Evolutionary conservation across 78 protist genomes (phyloP).

Genomic region (Planoprotostelium fungivorum): DNA sequence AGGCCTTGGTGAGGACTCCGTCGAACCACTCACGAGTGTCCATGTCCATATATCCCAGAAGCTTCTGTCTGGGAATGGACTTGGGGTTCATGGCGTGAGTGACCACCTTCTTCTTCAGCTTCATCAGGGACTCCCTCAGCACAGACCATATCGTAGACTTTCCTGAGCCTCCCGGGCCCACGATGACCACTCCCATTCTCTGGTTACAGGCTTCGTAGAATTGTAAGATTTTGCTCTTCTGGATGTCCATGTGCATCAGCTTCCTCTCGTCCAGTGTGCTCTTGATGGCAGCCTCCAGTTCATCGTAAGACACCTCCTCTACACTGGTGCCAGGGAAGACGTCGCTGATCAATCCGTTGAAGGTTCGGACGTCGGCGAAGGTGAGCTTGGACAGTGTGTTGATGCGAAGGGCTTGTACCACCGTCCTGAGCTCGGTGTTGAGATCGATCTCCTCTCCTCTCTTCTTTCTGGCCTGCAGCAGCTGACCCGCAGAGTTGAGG

Average conservation of each 20-base stretch:
- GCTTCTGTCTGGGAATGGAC: slow-evolving; percentile 88
- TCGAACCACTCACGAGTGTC: slow-evolving; percentile 99
- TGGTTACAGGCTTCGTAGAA: slow-evolving; percentile 76
- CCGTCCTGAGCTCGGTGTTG: not conserved
- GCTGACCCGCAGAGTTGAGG: slow-evolving; percentile 90
- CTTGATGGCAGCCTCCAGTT: slow-evolving; percentile 21
- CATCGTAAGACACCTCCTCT: slow-evolving; percentile 15
- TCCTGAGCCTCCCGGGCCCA: slow-evolving; percentile 93
- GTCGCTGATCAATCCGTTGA: slow-evolving; percentile 76
- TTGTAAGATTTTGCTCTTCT: slow-evolving; percentile 85
- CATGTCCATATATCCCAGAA: slow-evolving; percentile 91
- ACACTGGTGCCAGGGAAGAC: slow-evolving; percentile 85
- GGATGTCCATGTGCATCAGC: slow-evolving; percentile 34
- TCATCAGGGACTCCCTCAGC: slow-evolving; percentile 71
- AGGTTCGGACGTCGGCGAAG: slow-evolving; percentile 84
- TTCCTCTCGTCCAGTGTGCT: slow-evolving; percentile 26
- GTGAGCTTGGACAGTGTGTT: slow-evolving; percentile 83
- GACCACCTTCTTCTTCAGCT: slow-evolving; percentile 28
- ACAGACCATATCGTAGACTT: slow-evolving; percentile 88
- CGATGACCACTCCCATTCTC: slow-evolving; percentile 94
- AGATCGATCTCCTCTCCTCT: not conserved
- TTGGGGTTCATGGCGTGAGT: slow-evolving; percentile 93
- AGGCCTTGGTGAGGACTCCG: slow-evolving; percentile 91
- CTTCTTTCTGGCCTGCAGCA: slow-evolving; percentile 63
- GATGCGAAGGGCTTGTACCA: slow-evolving; percentile 68